A percentile compares a stretch with the other conserved stretches of the same genome.
Evolutionary conservation across 352 stramenopile species (phyloP).

Genomic region (Phytopythium chamaehyphon): DNA sequence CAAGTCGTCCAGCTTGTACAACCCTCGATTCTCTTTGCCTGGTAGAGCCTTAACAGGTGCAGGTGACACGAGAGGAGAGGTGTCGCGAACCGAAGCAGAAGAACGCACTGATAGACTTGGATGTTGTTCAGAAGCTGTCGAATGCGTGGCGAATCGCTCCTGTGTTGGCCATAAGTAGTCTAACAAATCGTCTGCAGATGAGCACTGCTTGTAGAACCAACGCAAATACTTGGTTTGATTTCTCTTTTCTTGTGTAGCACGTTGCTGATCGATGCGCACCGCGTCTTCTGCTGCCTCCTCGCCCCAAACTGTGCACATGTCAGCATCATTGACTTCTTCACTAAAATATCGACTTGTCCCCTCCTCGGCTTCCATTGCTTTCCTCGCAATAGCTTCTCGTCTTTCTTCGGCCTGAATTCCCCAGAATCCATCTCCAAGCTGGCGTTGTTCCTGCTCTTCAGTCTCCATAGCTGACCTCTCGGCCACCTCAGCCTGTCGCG

Average conservation of each 20-base stretch:
- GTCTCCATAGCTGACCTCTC: slow-evolving; percentile 26
- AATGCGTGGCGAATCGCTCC: slow-evolving; percentile 13
- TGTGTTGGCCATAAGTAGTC: slow-evolving; percentile 47
- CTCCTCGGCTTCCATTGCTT: slow-evolving; percentile 38
- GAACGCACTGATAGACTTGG: too few relatives aligned
- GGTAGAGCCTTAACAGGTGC: not conserved
- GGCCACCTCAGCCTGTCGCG: slow-evolving; percentile 20
- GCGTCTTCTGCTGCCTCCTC: slow-evolving; percentile 19
- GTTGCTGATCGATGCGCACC: slow-evolving; percentile 10
- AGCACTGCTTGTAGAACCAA: slow-evolving; percentile 58
- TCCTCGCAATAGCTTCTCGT: slow-evolving; percentile 22
- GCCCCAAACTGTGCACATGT: slow-evolving; percentile 27
- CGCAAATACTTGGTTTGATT: slow-evolving; percentile 47
- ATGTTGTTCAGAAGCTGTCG: not conserved
- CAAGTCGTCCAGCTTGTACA: slow-evolving; percentile 45
- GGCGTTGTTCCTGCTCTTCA: slow-evolving; percentile 41
- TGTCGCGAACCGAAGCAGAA: too few relatives aligned
- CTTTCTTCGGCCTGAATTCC: slow-evolving; percentile 53
- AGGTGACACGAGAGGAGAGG: not conserved
- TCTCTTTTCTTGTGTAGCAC: slow-evolving; percentile 28
- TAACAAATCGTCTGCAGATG: slow-evolving; percentile 52
- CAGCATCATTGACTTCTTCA: slow-evolving; percentile 16
- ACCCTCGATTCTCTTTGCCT: not conserved
- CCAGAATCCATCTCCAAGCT: slow-evolving; percentile 49
- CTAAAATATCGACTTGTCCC: slow-evolving; percentile 30